Base-by-base conservation (phyloP, 176 grass and related monocot genomes). In the Carex kokanica region DNA sequence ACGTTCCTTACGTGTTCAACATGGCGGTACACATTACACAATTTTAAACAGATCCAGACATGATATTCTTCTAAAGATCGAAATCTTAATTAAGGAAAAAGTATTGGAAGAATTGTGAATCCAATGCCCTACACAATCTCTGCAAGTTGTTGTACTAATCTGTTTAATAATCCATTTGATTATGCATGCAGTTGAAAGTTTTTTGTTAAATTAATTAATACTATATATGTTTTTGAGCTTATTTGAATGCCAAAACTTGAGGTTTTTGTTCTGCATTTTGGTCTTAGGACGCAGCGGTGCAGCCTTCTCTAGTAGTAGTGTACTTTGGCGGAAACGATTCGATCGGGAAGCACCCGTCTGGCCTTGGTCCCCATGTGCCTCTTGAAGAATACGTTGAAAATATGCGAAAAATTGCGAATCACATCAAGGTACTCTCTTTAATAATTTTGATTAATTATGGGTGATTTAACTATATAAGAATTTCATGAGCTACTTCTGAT, bases 251-350 rank as follows among this genome's bases (percentile, higher is more conserved):
- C 43, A 53, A 49, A 36, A 74, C 43, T 84, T 18, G 74, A 12
- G 67, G 2, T 68, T 31, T 32, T 4, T 43, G 2, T 17, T 5
- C 40, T 53, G 14, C 53, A 64, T 57, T 51, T 81, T 84, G 87
- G 20, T 32, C 62, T 58, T 25, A 93, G 88, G 88, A 90, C 57
- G 85, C 84, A 66, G n/a, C 61, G 2, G 74, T 88, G 75, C 88
- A 88, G 77, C 90, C 93, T 9, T 87, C 88, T 65, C 66, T 95
- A 59, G 88, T 95, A 65, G 87, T 95, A 73, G 88, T 92, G 83
- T 95, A 95, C 65, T 90, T 95, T 92, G 93, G 93, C 51, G 93
- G 90, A 27, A 95, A 92, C 29, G 93, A 95, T 63, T 92, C 90
- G 1, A 85, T 92, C 20, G 88, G 78, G 41, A 79, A 86, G 23